These are phyloP conservation scores for Crithidia expoeki DNA, from an alignment of 208 protist species.

Conservation along the genomic window DNA sequence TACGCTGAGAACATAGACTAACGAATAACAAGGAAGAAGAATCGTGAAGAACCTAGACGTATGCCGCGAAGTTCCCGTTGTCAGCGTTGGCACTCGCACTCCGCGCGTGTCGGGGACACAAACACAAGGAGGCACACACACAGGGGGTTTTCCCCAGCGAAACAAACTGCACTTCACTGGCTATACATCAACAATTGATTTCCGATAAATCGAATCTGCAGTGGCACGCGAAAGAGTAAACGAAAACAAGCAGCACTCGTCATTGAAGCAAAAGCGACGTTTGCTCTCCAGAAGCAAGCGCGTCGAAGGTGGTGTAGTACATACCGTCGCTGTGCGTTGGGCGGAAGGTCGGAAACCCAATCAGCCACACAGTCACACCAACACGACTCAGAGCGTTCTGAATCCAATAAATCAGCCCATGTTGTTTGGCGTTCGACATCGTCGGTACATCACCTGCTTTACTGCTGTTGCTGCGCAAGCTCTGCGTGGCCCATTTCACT, in stretches of 20 bases:
- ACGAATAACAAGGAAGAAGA: too few species aligned
- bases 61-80: too few species aligned
- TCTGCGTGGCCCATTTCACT: slow-evolving; percentile 26
- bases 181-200: neutral
- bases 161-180: too few species aligned
- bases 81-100: too few species aligned
- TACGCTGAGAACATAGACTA: too few species aligned
- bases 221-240: slow-evolving; percentile 14
- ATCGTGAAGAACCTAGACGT: too few species aligned
- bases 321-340: slow-evolving; percentile 59
- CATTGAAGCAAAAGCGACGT: slow-evolving; percentile 9
- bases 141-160: too few species aligned
- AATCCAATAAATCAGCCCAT: neutral
- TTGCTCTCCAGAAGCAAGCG: slow-evolving; percentile 21
- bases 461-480: neutral
- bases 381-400: neutral
- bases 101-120: too few species aligned
- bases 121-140: too few species aligned
- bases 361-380: slow-evolving; percentile 51
- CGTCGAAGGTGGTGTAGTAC: slow-evolving; percentile 64
- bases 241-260: neutral
- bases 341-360: slow-evolving; percentile 52
- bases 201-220: too few species aligned
- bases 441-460: neutral
- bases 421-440: neutral